Percentiles rank a stretch among this genome's conserved stretches.
Conservation (phyloP, 2,329 filamentous ascomycete genomes). For the Huntiella omanensis region DNA sequence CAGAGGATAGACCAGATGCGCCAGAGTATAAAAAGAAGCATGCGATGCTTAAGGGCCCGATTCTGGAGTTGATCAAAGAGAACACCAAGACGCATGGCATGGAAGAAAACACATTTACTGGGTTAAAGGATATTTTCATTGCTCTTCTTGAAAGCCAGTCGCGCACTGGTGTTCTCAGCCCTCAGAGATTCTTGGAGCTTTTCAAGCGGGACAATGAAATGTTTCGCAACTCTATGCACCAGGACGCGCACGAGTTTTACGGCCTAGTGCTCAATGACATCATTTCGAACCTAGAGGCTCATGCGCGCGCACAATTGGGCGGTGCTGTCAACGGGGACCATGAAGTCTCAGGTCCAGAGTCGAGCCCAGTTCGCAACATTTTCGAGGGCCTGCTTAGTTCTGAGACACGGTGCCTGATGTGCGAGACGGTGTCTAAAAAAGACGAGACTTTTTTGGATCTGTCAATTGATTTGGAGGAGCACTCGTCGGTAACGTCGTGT, state of each 20-base stretch:
- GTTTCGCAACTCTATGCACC: constrained; percentile 93
- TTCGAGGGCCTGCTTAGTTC: constrained; percentile 91
- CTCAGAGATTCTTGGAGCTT: constrained; percentile 82
- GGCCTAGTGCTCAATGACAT: constrained; percentile 91
- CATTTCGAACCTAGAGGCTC: constrained; percentile 81
- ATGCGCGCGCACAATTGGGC: constrained; percentile 25
- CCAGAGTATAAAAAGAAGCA: constrained; percentile 98
- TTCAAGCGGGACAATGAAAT: constrained; percentile 90
- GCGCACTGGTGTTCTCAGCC: constrained; percentile 77
- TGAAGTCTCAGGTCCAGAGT: not conserved
- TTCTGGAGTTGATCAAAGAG: constrained; percentile 68
- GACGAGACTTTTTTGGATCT: constrained; percentile 93
- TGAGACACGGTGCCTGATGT: constrained; percentile 89
- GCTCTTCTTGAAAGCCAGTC: constrained; percentile 65
- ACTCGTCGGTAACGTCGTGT: constrained; percentile 91
- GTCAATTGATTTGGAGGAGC: constrained; percentile 86
- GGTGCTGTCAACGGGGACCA: not conserved
- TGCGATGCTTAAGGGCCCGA: constrained; percentile 70
- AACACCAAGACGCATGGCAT: constrained; percentile 70
- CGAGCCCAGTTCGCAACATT: constrained; percentile 85
- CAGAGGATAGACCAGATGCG: constrained; percentile 85
- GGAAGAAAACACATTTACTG: constrained; percentile 87
- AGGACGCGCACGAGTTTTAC: constrained; percentile 94
- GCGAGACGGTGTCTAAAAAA: constrained; percentile 83
- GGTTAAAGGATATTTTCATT: constrained; percentile 89